These are phyloP conservation scores for Colletotrichum theobromicola DNA, from an alignment of 2,329 filamentous ascomycete genomes.

Conservation along the genomic window DNA sequence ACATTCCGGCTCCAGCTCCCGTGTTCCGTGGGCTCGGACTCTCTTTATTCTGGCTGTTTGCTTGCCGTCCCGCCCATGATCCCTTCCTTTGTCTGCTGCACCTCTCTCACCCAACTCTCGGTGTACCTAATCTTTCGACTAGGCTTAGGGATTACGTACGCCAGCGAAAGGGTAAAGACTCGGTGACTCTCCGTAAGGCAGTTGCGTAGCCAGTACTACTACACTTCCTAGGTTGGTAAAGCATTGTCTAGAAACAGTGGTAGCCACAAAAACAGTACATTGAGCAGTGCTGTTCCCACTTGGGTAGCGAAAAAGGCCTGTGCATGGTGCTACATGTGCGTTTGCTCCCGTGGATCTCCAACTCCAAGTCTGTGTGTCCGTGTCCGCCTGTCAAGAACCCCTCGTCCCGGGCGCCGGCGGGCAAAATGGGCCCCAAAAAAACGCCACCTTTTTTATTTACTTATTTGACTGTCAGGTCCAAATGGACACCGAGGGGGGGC, in stretches of 20 bases:
- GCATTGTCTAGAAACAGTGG: background rate
- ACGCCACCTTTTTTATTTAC: background rate
- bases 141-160: background rate
- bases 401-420: background rate
- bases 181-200: background rate
- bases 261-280: background rate
- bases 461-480: background rate
- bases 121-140: background rate
- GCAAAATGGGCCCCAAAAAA: background rate
- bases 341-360: background rate
- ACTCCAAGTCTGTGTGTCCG: slow-evolving; percentile 1
- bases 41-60: background rate
- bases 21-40: slow-evolving; percentile 15
- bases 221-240: background rate
- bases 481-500: background rate
- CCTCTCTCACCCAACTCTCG: background rate
- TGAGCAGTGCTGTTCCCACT: background rate
- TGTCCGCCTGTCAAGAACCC: background rate
- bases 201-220: background rate
- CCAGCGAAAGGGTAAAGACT: background rate
- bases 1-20: slow-evolving; percentile 12
- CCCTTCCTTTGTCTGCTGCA: background rate
- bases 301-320: background rate
- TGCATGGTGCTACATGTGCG: background rate
- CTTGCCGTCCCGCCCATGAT: background rate